Percentiles rank a stretch among this genome's conserved stretches.
Evolutionary conservation across 2,329 filamentous ascomycete genomes (phyloP).

Genomic region (Nannizziopsis arthrosporioides): DNA sequence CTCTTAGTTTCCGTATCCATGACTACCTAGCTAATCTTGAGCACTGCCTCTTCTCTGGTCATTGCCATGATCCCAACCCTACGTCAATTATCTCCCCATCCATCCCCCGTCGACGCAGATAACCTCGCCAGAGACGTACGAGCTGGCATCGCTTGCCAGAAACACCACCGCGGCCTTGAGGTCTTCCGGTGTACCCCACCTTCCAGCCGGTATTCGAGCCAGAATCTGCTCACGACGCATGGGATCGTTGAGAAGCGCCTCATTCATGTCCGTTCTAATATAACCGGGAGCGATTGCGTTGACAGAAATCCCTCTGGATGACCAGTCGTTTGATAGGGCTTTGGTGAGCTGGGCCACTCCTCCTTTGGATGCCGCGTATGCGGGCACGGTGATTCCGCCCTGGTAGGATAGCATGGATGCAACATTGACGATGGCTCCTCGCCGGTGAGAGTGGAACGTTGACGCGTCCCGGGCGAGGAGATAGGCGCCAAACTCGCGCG

Average conservation of each 20-base stretch:
- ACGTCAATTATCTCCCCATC: constrained; percentile 60
- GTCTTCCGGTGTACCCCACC: constrained; percentile 17
- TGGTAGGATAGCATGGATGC: constrained; percentile 72
- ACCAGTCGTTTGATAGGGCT: constrained; percentile 78
- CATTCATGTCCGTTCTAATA: constrained; percentile 91
- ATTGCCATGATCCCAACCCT: not conserved
- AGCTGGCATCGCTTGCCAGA: constrained; percentile 17
- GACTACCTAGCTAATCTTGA: not conserved
- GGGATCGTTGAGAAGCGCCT: constrained; percentile 61
- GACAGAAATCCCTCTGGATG: constrained; percentile 63
- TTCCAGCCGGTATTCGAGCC: constrained; percentile 14
- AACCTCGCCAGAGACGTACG: constrained; percentile 42
- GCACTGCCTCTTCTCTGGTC: not conserved
- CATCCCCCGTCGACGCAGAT: constrained; percentile 81
- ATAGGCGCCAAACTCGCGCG: constrained; percentile 65
- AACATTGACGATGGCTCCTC: constrained; percentile 68
- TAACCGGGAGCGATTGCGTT: constrained; percentile 87
- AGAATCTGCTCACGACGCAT: constrained; percentile 59
- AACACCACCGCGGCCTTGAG: constrained; percentile 18
- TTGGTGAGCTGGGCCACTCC: constrained; percentile 77
- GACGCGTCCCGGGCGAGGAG: constrained; percentile 50
- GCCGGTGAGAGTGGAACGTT: constrained; percentile 38
- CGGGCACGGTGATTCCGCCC: constrained; percentile 76
- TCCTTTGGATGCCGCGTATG: constrained; percentile 77
- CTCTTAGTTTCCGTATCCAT: no score